Base-by-base conservation (phyloP, 2,329 filamentous ascomycete species). In the Calonectria pteridis region DNA sequence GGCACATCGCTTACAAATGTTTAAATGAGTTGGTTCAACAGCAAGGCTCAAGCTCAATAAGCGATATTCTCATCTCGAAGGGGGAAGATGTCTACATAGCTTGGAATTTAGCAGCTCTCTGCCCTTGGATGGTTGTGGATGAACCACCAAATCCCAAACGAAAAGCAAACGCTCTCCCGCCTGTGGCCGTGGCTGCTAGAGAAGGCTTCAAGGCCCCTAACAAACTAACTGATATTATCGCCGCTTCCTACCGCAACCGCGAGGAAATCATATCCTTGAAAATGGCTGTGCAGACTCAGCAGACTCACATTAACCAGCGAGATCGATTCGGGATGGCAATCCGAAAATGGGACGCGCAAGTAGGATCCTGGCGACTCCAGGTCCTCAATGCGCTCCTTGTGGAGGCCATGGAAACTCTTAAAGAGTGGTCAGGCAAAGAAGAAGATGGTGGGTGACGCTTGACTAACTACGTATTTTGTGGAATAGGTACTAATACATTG, bases 121-220 rank as follows among this genome's bases (percentile, higher is more conserved):
- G 91, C 18, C 96, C 96, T 0, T 98, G 95, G 92, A 81, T 91
- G 86, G 81, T 86, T 86, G 77, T 89, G 10, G 71, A 85, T 75
- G 82, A 85, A 75, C 79, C 88, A 81, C 81, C 84, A 33, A 84
- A 83, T 11, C 81, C 82, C 16, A 87, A 86, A 49, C 84, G 85
- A 59, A 93, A 91, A 80, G 82, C 85, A 63, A 83, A 83, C 26
- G 86, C 89, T 4, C 88, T 89, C 26, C 91, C 93, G 0, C 87
- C 81, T 3, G 79, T 83, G 29, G 80, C 83, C 10, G 73, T 92
- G 23, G 89, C 92, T 4, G 93, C 91, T 6, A 89, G 93, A 37
- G 94, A 97, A 82, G 95, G 95, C 6, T 91, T 98, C 82, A 95
- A 94, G 80, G 90, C 93, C 1, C 91, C 94, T 2, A 98, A 95